Evolutionary conservation across 352 stramenopile species (phyloP), one percentile per base, ranked within the genome.

Genomic region (Thalassiosira pacifica): DNA sequence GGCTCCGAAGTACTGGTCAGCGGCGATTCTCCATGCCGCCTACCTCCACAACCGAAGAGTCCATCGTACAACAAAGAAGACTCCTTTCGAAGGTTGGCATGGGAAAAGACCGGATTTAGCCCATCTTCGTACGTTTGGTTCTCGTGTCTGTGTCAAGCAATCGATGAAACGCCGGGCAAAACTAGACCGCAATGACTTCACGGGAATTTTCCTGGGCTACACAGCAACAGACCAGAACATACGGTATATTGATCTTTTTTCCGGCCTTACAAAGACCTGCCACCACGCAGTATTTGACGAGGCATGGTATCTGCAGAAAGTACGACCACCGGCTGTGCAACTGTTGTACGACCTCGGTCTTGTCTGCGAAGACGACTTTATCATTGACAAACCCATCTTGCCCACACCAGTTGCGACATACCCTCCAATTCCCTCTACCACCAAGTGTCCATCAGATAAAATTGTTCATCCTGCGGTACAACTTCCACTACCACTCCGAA

Each of bases 141-240:
- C 64, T 1, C 19, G 42, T 22, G 45, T 57, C 5, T 57, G 45
- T 13, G 45, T 8, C 19, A 57, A 57, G n/a, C 45, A 13, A 13
- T 42, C 82, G 0, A 63, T 59, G 0, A 31, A 81, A n/a, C 53
- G 65, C 8, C 32, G 42, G 0, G 40, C 68, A 16, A 83, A 82
- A 13, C 26, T 86, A 9, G 75, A 88, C 26, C 42, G 26, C n/a
- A 42, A 85, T 69, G 27, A 72, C 8, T 87, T 86, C n/a, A 55
- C 67, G 9, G 86, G 83, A 22, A 79, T 90, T n/a, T 91, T 91
- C 63, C 24, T 90, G 19, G 83, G 82, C 0, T 90, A 88, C 66
- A 81, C 65, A 22, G 71, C 72, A 3, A 86, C 79, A 3, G 63
- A 77, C 37, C 3, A 68, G 9, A 85, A 85, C 26, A 72, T 85